Evolutionary conservation across 805 yeast species (phyloP).

Genomic region (Nadsonia fulvescens): DNA sequence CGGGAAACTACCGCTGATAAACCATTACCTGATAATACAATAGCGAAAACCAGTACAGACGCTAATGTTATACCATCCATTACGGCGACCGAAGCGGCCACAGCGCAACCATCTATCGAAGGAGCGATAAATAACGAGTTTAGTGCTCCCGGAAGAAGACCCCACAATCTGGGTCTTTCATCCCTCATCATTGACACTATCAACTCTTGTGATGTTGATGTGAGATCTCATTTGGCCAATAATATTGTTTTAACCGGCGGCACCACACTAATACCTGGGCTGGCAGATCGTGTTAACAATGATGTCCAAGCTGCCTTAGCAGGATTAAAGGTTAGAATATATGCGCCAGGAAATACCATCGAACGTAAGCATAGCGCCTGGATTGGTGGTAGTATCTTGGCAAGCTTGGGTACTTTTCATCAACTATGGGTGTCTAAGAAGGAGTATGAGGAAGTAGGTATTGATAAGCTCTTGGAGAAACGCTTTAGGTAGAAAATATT

Average conservation of each 20-base stretch:
- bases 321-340: constrained; percentile 68
- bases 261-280: constrained; percentile 59
- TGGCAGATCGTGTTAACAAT: constrained; percentile 54
- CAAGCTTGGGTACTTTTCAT: constrained; percentile 84
- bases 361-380: constrained; percentile 74
- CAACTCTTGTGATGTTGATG: constrained; percentile 56
- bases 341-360: constrained; percentile 51
- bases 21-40: too few relatives aligned
- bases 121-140: constrained; percentile 7
- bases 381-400: constrained; percentile 82
- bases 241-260: constrained; percentile 82
- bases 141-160: constrained; percentile 1
- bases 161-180: constrained; percentile 33
- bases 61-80: too few relatives aligned
- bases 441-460: constrained; percentile 80
- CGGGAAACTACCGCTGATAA: too few relatives aligned
- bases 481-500: constrained; percentile 62
- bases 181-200: constrained; percentile 38
- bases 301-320: constrained; percentile 60
- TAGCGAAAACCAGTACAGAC: too few relatives aligned
- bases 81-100: too few relatives aligned
- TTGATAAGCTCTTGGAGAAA: constrained; percentile 58
- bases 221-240: constrained; percentile 73
- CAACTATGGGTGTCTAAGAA: constrained; percentile 87
- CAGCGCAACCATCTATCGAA: too few relatives aligned